phyloP scores from a whole-genome alignment of 495 filamentous ascomycete species.

The Penicillium silybi region DNA sequence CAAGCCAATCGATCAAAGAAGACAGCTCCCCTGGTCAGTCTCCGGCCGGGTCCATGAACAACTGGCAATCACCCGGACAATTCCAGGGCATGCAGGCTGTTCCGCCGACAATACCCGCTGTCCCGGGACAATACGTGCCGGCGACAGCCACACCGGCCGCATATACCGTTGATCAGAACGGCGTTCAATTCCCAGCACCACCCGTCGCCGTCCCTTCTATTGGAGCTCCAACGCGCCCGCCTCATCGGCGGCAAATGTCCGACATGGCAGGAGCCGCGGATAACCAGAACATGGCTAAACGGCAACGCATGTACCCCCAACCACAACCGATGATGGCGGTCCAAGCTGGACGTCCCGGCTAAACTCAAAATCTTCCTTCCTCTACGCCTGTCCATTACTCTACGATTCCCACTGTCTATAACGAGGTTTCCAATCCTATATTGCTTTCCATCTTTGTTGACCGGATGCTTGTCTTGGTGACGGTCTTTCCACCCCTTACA shows the following conservation, averaged over 20 bases:
- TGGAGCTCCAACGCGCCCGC: constrained; percentile 34
- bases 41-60: constrained; percentile 61
- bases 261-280: constrained; percentile 59
- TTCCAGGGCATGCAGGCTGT: constrained; percentile 61
- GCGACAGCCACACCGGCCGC: constrained; percentile 36
- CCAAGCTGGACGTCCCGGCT: constrained; percentile 37
- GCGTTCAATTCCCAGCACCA: constrained; percentile 47
- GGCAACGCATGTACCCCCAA: constrained; percentile 61
- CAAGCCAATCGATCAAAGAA: constrained; percentile 66
- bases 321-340: constrained; percentile 45
- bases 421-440: constrained; percentile 25
- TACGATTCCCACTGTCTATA: constrained; percentile 34
- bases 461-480: constrained; percentile 10
- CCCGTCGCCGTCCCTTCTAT: constrained; percentile 47
- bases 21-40: constrained; percentile 78
- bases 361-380: constrained; percentile 6
- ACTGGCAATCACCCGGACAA: constrained; percentile 72
- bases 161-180: constrained; percentile 51
- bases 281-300: constrained; percentile 51
- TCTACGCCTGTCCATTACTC: constrained; percentile 23
- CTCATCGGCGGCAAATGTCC: constrained; percentile 61
- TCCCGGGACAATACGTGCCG: constrained; percentile 50
- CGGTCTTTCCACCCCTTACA: constrained; percentile 18
- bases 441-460: constrained; percentile 15
- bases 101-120: constrained; percentile 42